Evolutionary conservation across 192 early-diverging fungal species (phyloP).

Genomic region (Funneliformis mosseae): DNA sequence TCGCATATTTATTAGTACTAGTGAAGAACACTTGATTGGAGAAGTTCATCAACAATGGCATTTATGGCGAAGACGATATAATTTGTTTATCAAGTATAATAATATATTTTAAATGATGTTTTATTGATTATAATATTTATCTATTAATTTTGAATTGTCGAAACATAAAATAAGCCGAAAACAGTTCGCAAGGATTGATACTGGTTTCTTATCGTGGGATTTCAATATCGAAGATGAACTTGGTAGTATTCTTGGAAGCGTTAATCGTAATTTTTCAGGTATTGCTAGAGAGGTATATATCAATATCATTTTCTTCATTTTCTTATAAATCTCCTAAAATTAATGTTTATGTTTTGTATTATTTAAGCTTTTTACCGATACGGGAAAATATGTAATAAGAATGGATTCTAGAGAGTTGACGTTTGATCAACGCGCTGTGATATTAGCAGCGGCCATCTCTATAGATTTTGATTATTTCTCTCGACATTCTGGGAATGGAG

Average conservation of each 20-base stretch:
- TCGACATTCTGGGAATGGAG: slow-evolving; percentile 62
- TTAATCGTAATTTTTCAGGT: slow-evolving; percentile 81
- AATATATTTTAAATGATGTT: neutral
- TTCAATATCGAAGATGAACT: slow-evolving; percentile 69
- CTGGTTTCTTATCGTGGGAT: slow-evolving; percentile 75
- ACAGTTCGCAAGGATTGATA: slow-evolving; percentile 75
- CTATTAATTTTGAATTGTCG: neutral
- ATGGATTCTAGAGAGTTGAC: slow-evolving; percentile 69
- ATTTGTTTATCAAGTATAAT: slow-evolving; percentile 70
- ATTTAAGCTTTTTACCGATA: slow-evolving; percentile 78
- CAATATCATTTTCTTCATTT: neutral
- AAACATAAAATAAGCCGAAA: too few species aligned
- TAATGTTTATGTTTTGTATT: neutral
- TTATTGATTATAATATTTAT: neutral
- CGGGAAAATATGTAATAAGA: slow-evolving; percentile 79
- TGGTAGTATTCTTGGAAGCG: slow-evolving; percentile 55
- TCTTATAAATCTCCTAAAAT: too few species aligned
- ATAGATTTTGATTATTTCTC: slow-evolving; percentile 92
- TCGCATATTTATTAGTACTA: slow-evolving; percentile 65
- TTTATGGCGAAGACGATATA: slow-evolving; percentile 75
- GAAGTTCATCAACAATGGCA: slow-evolving; percentile 90
- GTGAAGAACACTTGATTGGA: slow-evolving; percentile 67
- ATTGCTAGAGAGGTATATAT: slow-evolving; percentile 71
- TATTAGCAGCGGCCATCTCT: slow-evolving; percentile 78
- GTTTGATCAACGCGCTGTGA: slow-evolving; percentile 80